phyloP scores from a whole-genome alignment of 2,329 filamentous ascomycete genomes.

The Fusarium sp. region DNA sequence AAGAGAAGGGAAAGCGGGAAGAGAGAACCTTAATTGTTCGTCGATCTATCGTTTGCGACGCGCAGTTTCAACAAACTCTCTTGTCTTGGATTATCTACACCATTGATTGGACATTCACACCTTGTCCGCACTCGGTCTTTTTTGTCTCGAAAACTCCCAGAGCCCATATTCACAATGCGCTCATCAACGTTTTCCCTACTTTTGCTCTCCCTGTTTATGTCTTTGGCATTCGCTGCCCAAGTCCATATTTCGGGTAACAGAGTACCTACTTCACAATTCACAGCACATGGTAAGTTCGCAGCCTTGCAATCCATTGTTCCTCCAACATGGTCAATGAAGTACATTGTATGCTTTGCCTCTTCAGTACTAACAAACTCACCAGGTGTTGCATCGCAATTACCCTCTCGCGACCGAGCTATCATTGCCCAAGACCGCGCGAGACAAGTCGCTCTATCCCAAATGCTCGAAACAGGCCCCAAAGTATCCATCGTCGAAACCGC shows the following conservation, averaged over 20 bases:
- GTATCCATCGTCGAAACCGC: conserved; percentile 87
- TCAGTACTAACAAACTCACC: conserved; percentile 23
- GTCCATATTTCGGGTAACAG: conserved; percentile 36
- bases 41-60: conserved; percentile 23
- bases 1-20: conserved; percentile 5
- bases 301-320: background rate
- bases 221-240: conserved; percentile 26
- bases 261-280: conserved; percentile 40
- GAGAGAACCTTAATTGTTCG: conserved; percentile 23
- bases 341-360: background rate
- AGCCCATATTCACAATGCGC: conserved; percentile 35
- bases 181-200: conserved; percentile 29
- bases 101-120: background rate
- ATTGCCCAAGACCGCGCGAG: conserved; percentile 80
- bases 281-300: conserved; percentile 39
- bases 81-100: conserved; percentile 26
- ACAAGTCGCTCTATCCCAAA: conserved; percentile 83
- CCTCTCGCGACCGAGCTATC: conserved; percentile 78
- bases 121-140: conserved; percentile 15
- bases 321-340: background rate
- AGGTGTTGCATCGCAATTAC: conserved; percentile 81
- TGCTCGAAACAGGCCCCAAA: conserved; percentile 84
- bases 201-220: conserved; percentile 35
- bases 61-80: conserved; percentile 11
- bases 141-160: conserved; percentile 2